A percentile compares a stretch with the other conserved stretches of the same genome.
Conservation (phyloP, 305 asterid species). For the Ajuga reptans region DNA sequence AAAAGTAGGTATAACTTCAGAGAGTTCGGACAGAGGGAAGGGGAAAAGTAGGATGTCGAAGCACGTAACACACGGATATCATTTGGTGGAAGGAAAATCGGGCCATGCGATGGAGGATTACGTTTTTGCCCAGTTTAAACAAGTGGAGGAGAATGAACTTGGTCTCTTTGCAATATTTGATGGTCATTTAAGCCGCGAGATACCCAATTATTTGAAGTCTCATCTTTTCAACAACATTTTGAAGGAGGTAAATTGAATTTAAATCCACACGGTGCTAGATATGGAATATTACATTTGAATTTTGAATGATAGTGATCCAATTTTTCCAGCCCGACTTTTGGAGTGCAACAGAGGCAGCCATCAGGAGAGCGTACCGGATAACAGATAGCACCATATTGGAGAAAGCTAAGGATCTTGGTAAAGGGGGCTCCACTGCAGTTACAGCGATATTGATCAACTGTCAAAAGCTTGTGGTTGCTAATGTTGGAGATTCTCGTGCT, state of each 20-base stretch:
- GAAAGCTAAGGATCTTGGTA: conserved; percentile 59
- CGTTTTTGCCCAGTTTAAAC: conserved; percentile 70
- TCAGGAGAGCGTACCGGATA: conserved; percentile 57
- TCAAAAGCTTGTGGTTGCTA: conserved; percentile 70
- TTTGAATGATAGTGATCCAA: no score
- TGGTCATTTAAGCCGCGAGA: conserved; percentile 78
- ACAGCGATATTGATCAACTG: conserved; percentile 76
- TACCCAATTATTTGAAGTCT: conserved; percentile 65
- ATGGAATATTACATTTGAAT: no score
- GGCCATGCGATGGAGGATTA: conserved; percentile 81
- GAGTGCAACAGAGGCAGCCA: conserved; percentile 64
- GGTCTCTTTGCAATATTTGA: conserved; percentile 90
- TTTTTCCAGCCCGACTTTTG: conserved; percentile 63
- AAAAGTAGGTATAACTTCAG: conserved; percentile 46
- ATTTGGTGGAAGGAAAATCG: conserved; percentile 69
- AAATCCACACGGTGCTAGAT: no score
- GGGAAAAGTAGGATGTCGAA: conserved; percentile 81
- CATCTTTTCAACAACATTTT: conserved; percentile 72
- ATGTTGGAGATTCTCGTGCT: conserved; percentile 92
- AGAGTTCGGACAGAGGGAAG: conserved; percentile 49
- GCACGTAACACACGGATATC: conserved; percentile 69
- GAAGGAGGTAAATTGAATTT: conserved; percentile 46
- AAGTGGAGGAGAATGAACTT: conserved; percentile 60
- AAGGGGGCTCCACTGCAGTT: conserved; percentile 94
- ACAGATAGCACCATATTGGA: conserved; percentile 64